These are phyloP conservation scores for Cladosporium sp. DNA, from an alignment of 2,329 filamentous ascomycete species.

Conservation along the genomic window DNA sequence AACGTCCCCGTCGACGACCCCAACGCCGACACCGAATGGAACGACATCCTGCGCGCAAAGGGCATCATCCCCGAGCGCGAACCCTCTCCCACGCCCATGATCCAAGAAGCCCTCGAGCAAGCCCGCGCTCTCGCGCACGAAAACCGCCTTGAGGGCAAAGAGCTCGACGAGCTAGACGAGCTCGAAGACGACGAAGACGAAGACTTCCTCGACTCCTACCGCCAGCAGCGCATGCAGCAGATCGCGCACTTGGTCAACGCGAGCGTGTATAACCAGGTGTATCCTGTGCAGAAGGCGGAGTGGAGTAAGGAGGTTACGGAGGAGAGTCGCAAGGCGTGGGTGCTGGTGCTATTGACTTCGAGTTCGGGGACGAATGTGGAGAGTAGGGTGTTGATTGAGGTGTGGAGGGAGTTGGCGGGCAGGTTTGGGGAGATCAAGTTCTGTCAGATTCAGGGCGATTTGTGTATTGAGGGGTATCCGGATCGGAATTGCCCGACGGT, in stretches of 20 bases:
- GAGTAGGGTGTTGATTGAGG: slow-evolving; percentile 76
- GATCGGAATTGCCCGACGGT: slow-evolving; percentile 94
- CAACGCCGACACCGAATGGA: slow-evolving; percentile 99
- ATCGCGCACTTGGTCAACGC: slow-evolving; percentile 72
- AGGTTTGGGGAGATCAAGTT: slow-evolving; percentile 97
- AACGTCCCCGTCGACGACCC: slow-evolving; percentile 90
- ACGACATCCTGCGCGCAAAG: slow-evolving; percentile 96
- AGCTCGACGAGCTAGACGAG: slow-evolving; percentile 88
- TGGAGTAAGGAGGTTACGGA: slow-evolving; percentile 91
- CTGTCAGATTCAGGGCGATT: slow-evolving; percentile 86
- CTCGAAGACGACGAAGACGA: slow-evolving; percentile 97
- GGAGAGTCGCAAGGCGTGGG: slow-evolving; percentile 67
- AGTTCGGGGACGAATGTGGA: slow-evolving; percentile 78
- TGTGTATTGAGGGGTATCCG: slow-evolving; percentile 96
- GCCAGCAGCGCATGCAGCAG: slow-evolving; percentile 84
- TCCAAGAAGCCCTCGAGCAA: slow-evolving; percentile 88
- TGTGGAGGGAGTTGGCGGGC: slow-evolving; percentile 80
- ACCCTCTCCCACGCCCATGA: slow-evolving; percentile 90
- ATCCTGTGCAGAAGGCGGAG: slow-evolving; percentile 91
- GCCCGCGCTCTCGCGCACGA: slow-evolving; percentile 82
- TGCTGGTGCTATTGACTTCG: slow-evolving; percentile 79
- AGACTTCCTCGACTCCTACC: slow-evolving; percentile 82
- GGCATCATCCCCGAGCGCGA: slow-evolving; percentile 97
- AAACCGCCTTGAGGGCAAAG: slow-evolving; percentile 90
- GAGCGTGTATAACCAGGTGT: slow-evolving; percentile 83